Conservation (phyloP, 495 filamentous ascomycete genomes). For the Podospora conica region DNA sequence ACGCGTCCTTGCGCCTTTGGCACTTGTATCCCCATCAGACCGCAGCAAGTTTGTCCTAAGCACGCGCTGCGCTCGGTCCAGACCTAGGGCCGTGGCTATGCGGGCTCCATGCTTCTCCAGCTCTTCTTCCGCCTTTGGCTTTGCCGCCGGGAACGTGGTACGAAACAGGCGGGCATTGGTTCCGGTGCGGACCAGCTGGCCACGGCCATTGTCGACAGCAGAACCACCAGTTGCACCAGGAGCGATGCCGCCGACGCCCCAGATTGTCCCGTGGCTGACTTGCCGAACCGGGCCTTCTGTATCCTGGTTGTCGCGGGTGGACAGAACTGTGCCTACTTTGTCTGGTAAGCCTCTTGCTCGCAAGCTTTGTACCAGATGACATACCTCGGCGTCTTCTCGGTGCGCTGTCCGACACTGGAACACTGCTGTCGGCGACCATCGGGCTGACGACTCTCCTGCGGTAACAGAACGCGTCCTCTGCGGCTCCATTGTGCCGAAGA, state of each 20-base stretch:
- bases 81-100: constrained; percentile 74
- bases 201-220: constrained; percentile 55
- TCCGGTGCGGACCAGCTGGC: constrained; percentile 57
- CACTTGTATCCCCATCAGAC: constrained; percentile 15
- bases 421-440: constrained; percentile 18
- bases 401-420: constrained; percentile 28
- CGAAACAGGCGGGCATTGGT: constrained; percentile 70
- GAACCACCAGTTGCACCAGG: constrained; percentile 35
- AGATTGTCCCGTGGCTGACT: constrained; percentile 65
- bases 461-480: constrained; percentile 63
- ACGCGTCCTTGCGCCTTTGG: not conserved
- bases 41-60: constrained; percentile 37
- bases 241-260: constrained; percentile 69
- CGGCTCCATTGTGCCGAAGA: constrained; percentile 49
- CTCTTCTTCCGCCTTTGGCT: constrained; percentile 48
- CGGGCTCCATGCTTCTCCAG: constrained; percentile 65
- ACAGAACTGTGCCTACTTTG: constrained; percentile 33
- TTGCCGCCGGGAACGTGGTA: constrained; percentile 53
- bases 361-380: not conserved
- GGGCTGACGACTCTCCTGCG: constrained; percentile 34
- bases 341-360: not conserved
- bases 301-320: constrained; percentile 24
- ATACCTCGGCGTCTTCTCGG: constrained; percentile 26
- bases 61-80: constrained; percentile 61
- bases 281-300: constrained; percentile 27